Percentiles rank a stretch among this genome's conserved stretches.
These are phyloP conservation scores for Cadophora sp. DNA, from an alignment of 2,329 filamentous ascomycete species.

Conservation along the genomic window DNA sequence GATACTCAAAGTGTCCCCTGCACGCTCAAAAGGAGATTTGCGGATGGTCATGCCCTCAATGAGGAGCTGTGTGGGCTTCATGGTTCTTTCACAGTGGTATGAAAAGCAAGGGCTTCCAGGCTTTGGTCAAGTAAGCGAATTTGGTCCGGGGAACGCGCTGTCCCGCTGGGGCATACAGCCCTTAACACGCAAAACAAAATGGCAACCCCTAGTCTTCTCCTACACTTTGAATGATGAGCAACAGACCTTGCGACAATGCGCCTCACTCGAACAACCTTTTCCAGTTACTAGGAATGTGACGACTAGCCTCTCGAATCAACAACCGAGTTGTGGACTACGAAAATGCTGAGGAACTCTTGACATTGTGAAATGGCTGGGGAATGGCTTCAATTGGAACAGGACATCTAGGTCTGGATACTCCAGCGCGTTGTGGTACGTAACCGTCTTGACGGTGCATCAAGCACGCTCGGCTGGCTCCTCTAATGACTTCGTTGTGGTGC, in stretches of 20 bases:
- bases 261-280: background rate
- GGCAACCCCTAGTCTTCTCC: background rate
- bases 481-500: background rate
- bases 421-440: background rate
- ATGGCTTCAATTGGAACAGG: background rate
- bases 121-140: background rate
- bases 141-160: background rate
- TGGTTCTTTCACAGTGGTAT: background rate
- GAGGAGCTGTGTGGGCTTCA: background rate
- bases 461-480: background rate
- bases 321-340: background rate
- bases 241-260: background rate
- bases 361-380: background rate
- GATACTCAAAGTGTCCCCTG: background rate
- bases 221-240: too few relatives aligned
- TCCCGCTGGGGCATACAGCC: background rate
- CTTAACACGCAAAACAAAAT: background rate
- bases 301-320: too few relatives aligned
- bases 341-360: background rate
- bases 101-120: conserved; percentile 1
- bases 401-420: background rate
- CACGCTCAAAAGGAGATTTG: background rate
- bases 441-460: background rate
- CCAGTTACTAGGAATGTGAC: background rate
- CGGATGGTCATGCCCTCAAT: background rate